Percentiles rank a stretch among this genome's conserved stretches.
phyloP scores from a whole-genome alignment of 2,329 filamentous ascomycete species.

The Pseudogymnoascus destructans region DNA sequence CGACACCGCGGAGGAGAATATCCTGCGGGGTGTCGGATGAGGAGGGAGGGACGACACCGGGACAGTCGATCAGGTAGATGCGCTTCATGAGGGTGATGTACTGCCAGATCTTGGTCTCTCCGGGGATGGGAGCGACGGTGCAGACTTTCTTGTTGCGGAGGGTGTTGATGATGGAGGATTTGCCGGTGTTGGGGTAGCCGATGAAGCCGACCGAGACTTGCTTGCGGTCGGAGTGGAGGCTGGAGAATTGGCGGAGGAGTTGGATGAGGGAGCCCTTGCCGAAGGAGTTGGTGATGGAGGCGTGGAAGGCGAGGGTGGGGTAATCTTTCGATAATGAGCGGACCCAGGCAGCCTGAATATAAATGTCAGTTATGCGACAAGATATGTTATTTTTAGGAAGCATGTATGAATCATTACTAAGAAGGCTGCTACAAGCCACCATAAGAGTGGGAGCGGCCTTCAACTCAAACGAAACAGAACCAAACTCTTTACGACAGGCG shows the following conservation, averaged over 20 bases:
- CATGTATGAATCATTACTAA: slow-evolving; percentile 98
- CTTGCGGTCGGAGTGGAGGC: slow-evolving; percentile 78
- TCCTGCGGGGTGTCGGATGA: slow-evolving; percentile 73
- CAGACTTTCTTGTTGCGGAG: slow-evolving; percentile 89
- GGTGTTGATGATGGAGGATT: slow-evolving; percentile 95
- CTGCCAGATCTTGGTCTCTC: slow-evolving; percentile 96
- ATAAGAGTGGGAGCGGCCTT: slow-evolving; percentile 57
- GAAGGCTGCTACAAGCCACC: slow-evolving; percentile 66
- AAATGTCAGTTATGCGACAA: slow-evolving; percentile 18
- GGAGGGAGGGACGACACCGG: slow-evolving; percentile 87
- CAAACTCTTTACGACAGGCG: slow-evolving; percentile 50
- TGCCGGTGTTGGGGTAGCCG: slow-evolving; percentile 85
- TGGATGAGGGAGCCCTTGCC: slow-evolving; percentile 91
- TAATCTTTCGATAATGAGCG: slow-evolving; percentile 77
- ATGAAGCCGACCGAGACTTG: slow-evolving; percentile 75
- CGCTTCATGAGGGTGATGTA: slow-evolving; percentile 93
- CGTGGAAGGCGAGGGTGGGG: slow-evolving; percentile 88
- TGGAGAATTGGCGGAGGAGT: slow-evolving; percentile 82
- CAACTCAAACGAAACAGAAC: slow-evolving; percentile 96
- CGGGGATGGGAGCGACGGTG: slow-evolving; percentile 85
- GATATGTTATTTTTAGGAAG: slow-evolving; percentile 17
- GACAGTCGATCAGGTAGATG: slow-evolving; percentile 92
- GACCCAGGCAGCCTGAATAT: slow-evolving; percentile 76
- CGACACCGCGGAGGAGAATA: slow-evolving; percentile 78
- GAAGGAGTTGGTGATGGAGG: slow-evolving; percentile 89